Conservation (phyloP, 2,329 filamentous ascomycete genomes). For the Ceratocystis alfenasii region DNA sequence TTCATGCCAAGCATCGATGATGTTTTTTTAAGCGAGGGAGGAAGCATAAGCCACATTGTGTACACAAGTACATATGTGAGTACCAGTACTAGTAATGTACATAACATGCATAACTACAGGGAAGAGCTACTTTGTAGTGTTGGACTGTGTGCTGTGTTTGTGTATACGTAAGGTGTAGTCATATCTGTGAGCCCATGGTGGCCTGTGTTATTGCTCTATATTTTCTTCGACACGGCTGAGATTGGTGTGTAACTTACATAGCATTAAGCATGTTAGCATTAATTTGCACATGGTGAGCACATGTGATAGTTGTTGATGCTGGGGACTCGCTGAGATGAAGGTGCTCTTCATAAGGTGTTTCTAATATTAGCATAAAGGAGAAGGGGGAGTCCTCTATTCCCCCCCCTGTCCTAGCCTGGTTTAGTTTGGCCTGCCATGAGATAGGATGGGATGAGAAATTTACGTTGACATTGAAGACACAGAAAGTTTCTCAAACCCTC, state of each 20-base stretch:
- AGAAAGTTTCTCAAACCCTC: not conserved
- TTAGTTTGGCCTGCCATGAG: not conserved
- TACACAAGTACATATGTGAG: not conserved
- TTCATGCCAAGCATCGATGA: not conserved
- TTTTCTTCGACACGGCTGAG: too few species aligned
- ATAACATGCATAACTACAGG: not conserved
- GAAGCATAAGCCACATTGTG: not conserved
- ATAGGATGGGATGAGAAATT: constrained; percentile 1
- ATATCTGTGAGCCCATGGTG: too few species aligned
- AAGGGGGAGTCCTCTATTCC: not conserved
- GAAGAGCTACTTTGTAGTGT: too few species aligned
- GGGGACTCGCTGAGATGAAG: too few species aligned
- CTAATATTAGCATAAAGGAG: not conserved
- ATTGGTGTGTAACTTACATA: too few species aligned
- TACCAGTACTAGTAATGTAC: not conserved
- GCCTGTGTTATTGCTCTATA: too few species aligned
- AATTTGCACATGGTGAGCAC: too few species aligned
- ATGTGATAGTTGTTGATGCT: too few species aligned
- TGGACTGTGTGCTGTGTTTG: too few species aligned
- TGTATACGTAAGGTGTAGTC: too few species aligned
- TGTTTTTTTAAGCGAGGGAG: not conserved
- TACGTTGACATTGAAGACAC: not conserved
- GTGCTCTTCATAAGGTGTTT: not conserved
- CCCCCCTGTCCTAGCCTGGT: not conserved
- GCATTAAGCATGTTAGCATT: too few species aligned